Base-by-base conservation (phyloP, 176 grass and related monocot species). In the Bothriochloa decipiens region DNA sequence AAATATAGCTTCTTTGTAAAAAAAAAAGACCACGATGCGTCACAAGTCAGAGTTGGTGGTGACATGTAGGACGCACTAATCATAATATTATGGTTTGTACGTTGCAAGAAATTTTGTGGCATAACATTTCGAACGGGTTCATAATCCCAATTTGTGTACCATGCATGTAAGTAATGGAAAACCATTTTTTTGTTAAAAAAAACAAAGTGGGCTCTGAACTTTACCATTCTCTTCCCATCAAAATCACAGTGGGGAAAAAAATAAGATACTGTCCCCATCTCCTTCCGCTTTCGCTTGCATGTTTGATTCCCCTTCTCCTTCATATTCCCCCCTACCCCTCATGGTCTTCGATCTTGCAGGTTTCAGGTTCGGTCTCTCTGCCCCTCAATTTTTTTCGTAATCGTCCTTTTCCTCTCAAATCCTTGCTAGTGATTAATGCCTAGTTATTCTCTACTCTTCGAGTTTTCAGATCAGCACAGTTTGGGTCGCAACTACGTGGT, bases 241-340 rank as follows among this genome's bases (percentile, higher is more conserved):
- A 46, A 66, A 66, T 79, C 61, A 22, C 36, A 29, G 7, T 14
- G 17, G 6, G 33, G 50, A 57, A 81, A 57, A 81, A 47, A 80
- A 67, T 22, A 52, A 35, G 18, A 39, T 57, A 12, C 14, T 71
- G 80, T 82, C 80, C 11, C 66, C 8, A 2, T 61, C 50, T 71
- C 15, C n/a, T 55, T 60, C 15, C 5, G 22, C 66, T 82, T 82
- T 82, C 13, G 33, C 79, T 71, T 53, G n/a, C 2, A 18, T 16
- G 22, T 28, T 42, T 60, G 33, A 71, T 82, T 81, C 66, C 79
- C 65, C 46, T 13, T 27, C 32, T 25, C 28, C 47, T 26, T 41
- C 66, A 29, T 52, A 52, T 57, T 25, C 50, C 7, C 8, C 45
- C 10, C 20, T 75, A 50, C 42, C 15, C 14, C 14, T 29, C 7